Conservation (phyloP, 306 rosid genomes). For the Vigna reflexopilosa region DNA sequence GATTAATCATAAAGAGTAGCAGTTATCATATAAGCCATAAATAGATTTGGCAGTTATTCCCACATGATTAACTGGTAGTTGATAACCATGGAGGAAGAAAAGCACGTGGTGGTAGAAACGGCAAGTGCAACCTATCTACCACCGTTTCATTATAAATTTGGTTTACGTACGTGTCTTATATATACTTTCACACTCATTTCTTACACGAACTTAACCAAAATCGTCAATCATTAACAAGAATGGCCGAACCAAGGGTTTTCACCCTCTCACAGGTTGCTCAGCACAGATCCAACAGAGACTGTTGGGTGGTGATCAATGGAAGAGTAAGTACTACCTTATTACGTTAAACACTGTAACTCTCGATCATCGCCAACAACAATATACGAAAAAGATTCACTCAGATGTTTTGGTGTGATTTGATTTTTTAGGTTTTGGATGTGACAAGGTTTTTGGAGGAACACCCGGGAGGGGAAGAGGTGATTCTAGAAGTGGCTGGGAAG, state of each 20-base stretch:
- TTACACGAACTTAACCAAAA: background rate
- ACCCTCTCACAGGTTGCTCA: slow-evolving; percentile 64
- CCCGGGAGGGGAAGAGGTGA: slow-evolving; percentile 73
- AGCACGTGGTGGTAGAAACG: slow-evolving; percentile 24
- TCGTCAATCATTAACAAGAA: slow-evolving; percentile 9
- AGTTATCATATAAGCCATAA: background rate
- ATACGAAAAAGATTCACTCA: too few species aligned
- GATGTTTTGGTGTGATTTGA: too few species aligned
- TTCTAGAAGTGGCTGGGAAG: slow-evolving; percentile 59
- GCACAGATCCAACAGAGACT: slow-evolving; percentile 62
- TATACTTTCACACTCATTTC: background rate
- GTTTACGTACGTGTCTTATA: background rate
- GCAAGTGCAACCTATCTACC: background rate
- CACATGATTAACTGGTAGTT: slow-evolving; percentile 33
- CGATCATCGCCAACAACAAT: too few species aligned
- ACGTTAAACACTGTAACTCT: too few species aligned
- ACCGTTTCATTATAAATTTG: slow-evolving; percentile 34
- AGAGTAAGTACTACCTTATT: slow-evolving; percentile 48
- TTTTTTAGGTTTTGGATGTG: slow-evolving; percentile 61
- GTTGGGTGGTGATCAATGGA: slow-evolving; percentile 66
- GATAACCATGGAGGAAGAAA: background rate
- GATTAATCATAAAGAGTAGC: background rate
- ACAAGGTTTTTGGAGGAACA: slow-evolving; percentile 66
- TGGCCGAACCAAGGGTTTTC: slow-evolving; percentile 55
- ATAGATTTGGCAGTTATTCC: background rate